These are phyloP conservation scores for Blastomyces gilchristii DNA, from an alignment of 2,329 filamentous ascomycete species.

Conservation along the genomic window DNA sequence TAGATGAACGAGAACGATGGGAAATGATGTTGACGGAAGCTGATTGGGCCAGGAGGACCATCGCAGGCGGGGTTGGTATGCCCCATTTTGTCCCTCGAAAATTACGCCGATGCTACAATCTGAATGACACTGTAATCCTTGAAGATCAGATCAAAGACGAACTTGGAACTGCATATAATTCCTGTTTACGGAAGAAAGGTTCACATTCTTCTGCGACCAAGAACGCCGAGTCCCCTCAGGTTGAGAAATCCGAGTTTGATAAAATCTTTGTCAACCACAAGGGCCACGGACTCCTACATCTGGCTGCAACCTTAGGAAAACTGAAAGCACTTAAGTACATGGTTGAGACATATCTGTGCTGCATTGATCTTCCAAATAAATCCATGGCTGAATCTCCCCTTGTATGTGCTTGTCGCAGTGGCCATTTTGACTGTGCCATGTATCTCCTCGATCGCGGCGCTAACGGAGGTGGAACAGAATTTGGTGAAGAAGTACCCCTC, in stretches of 20 bases:
- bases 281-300: conserved; percentile 3
- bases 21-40: neutral
- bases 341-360: conserved; percentile 2
- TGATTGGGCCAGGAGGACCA: neutral
- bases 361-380: conserved; percentile 1
- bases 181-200: neutral
- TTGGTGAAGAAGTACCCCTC: conserved; percentile 3
- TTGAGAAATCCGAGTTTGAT: neutral
- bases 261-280: conserved; percentile 6
- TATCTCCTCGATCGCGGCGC: neutral
- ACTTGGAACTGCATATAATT: neutral
- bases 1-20: conserved; percentile 2
- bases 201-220: neutral
- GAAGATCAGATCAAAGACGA: conserved; percentile 3
- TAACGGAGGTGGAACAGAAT: neutral
- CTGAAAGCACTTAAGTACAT: conserved; percentile 3
- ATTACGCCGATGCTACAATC: conserved; percentile 1
- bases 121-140: neutral
- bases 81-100: conserved; percentile 6
- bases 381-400: conserved; percentile 3
- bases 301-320: conserved; percentile 1
- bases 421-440: conserved; percentile 5
- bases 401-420: conserved; percentile 5
- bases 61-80: conserved; percentile 4
- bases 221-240: neutral